These are phyloP conservation scores for Leonotis leonurus DNA, from an alignment of 257 asterid species.

Conservation along the genomic window DNA sequence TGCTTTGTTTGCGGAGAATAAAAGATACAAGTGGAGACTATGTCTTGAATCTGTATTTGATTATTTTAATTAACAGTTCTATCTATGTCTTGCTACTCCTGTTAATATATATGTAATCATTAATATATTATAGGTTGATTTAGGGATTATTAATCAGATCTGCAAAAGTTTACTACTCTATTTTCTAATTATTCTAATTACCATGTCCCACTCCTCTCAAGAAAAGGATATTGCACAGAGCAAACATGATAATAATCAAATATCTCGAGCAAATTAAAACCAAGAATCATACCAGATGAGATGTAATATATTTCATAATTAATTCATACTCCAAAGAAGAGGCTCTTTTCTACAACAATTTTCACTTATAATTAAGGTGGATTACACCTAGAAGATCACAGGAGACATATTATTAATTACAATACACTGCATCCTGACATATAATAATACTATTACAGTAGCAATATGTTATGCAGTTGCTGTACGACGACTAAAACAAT, in stretches of 20 bases:
- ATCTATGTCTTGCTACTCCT: slow-evolving; percentile 16
- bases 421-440: background rate
- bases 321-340: background rate
- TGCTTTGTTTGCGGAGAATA: slow-evolving; percentile 3
- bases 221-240: too few species aligned
- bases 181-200: too few species aligned
- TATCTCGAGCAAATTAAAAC: too few species aligned
- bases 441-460: background rate
- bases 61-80: slow-evolving; percentile 12
- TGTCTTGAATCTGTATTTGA: too few species aligned
- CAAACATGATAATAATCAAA: too few species aligned
- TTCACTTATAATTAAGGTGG: slow-evolving; percentile 4
- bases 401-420: too few species aligned
- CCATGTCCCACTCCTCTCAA: too few species aligned
- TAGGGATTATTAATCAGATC: too few species aligned
- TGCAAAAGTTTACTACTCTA: too few species aligned
- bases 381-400: too few species aligned
- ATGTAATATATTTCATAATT: background rate
- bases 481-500: background rate
- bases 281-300: too few species aligned
- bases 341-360: background rate
- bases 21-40: slow-evolving; percentile 24
- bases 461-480: background rate
- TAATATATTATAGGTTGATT: too few species aligned
- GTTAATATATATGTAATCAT: slow-evolving; percentile 14